Evolutionary conservation across 2,329 filamentous ascomycete species (phyloP).

Genomic region (Lachnellula occidentalis): DNA sequence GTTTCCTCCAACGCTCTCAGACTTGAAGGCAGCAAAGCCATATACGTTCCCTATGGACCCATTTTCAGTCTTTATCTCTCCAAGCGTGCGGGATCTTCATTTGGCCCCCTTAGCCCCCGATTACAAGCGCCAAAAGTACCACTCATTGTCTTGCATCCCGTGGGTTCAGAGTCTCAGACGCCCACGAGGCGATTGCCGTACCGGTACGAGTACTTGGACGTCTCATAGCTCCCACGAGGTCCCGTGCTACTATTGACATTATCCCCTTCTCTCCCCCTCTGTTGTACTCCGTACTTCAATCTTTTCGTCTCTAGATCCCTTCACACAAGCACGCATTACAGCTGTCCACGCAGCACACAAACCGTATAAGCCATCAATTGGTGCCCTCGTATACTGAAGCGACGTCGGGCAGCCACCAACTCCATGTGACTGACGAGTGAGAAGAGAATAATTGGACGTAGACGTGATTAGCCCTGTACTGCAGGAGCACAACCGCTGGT

Average conservation of each 20-base stretch:
- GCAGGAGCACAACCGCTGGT: conserved; percentile 27
- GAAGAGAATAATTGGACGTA: conserved; percentile 29
- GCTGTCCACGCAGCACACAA: conserved; percentile 20
- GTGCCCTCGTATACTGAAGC: conserved; percentile 16
- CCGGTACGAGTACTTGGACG: conserved; percentile 7
- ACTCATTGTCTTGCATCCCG: conserved; percentile 17
- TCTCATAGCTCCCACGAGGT: conserved; percentile 23
- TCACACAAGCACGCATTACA: conserved; percentile 21
- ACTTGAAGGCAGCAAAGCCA: conserved; percentile 33
- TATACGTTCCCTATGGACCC: conserved; percentile 34
- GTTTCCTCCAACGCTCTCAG: conserved; percentile 29
- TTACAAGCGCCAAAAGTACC: conserved; percentile 26
- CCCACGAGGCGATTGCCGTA: conserved; percentile 23
- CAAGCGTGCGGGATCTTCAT: conserved; percentile 23
- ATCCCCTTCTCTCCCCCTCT: conserved; percentile 18
- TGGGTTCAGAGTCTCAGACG: conserved; percentile 24
- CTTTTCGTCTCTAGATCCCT: conserved; percentile 15
- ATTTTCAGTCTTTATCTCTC: conserved; percentile 20
- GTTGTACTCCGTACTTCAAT: conserved; percentile 19
- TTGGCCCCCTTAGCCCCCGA: conserved; percentile 22
- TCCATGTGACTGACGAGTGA: conserved; percentile 32
- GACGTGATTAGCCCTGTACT: conserved; percentile 32
- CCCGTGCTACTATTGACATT: conserved; percentile 22
- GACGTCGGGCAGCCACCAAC: conserved; percentile 21
- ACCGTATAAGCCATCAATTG: conserved; percentile 18